phyloP scores from a whole-genome alignment of 2,329 filamentous ascomycete species.

The Cordyceps fumosorosea region DNA sequence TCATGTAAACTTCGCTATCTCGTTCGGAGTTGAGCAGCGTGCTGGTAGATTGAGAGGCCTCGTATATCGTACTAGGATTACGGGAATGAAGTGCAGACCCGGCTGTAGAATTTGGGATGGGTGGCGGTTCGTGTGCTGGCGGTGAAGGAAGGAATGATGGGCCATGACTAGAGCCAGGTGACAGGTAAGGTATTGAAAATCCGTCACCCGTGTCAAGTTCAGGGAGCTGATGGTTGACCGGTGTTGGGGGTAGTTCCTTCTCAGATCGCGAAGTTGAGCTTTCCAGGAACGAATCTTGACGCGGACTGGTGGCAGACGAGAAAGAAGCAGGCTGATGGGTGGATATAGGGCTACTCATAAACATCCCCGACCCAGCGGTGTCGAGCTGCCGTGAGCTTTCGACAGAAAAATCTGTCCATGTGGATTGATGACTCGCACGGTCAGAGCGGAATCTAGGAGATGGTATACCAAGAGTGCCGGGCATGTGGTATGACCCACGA shows the following conservation, averaged over 20 bases:
- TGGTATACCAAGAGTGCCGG: slow-evolving; percentile 42
- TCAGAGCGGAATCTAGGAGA: slow-evolving; percentile 36
- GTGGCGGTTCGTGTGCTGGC: slow-evolving; percentile 46
- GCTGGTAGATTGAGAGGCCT: slow-evolving; percentile 31
- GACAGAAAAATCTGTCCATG: slow-evolving; percentile 56
- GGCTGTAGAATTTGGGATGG: slow-evolving; percentile 35
- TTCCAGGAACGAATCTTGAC: neutral
- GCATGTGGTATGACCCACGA: slow-evolving; percentile 27
- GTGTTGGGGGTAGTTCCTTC: slow-evolving; percentile 21
- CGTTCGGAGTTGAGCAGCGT: slow-evolving; percentile 38
- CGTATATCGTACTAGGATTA: slow-evolving; percentile 34
- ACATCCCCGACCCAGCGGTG: slow-evolving; percentile 9
- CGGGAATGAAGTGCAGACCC: slow-evolving; percentile 33
- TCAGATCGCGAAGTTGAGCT: slow-evolving; percentile 15
- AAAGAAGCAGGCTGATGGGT: neutral
- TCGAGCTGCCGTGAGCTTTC: slow-evolving; percentile 38
- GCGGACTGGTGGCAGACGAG: neutral
- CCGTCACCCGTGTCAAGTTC: slow-evolving; percentile 45
- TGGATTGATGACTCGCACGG: slow-evolving; percentile 47
- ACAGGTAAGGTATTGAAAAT: slow-evolving; percentile 43
- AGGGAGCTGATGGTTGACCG: slow-evolving; percentile 35
- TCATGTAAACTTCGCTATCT: slow-evolving; percentile 39
- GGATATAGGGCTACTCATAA: slow-evolving; percentile 1
- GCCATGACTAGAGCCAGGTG: slow-evolving; percentile 25
- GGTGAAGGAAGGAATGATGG: slow-evolving; percentile 33